A percentile compares a stretch with the other conserved stretches of the same genome.
Conservation (phyloP, 805 yeast genomes). For the Kodamaea jinghongensis region DNA sequence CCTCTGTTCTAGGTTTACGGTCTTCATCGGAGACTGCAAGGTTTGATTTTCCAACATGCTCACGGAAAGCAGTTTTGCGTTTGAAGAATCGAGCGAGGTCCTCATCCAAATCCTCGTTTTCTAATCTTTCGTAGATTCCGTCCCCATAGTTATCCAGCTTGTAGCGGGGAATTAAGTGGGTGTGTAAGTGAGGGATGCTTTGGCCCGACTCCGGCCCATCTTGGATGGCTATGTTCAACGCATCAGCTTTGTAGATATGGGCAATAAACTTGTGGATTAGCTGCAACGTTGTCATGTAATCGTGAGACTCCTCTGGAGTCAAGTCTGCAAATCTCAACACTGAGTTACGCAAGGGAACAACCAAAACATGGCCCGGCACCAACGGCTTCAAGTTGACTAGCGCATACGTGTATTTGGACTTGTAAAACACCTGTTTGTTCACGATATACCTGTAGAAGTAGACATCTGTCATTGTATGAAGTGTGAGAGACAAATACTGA, state of each 20-base stretch:
- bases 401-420: conserved; percentile 69
- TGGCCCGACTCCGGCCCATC: conserved; percentile 98
- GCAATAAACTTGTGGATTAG: conserved; percentile 66
- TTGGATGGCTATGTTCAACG: conserved; percentile 88
- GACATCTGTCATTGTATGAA: conserved; percentile 23
- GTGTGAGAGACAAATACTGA: no score
- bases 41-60: conserved; percentile 4
- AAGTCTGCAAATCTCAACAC: conserved; percentile 69
- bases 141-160: conserved; percentile 61
- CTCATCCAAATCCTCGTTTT: conserved; percentile 49
- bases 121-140: conserved; percentile 66
- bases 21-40: conserved; percentile 44
- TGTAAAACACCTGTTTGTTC: conserved; percentile 56
- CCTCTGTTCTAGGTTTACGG: conserved; percentile 55
- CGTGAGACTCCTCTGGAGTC: conserved; percentile 66
- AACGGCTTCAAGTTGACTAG: conserved; percentile 89
- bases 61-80: conserved; percentile 18
- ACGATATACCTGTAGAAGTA: conserved; percentile 55
- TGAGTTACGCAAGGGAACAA: conserved; percentile 70
- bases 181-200: conserved; percentile 91
- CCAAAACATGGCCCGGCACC: conserved; percentile 86
- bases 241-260: conserved; percentile 68
- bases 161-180: conserved; percentile 88
- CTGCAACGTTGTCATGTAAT: conserved; percentile 76
- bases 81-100: conserved; percentile 22